A percentile compares a stretch with the other conserved stretches of the same genome.
Conservation (phyloP, 352 stramenopile species). For the Pythium phragmitis region DNA sequence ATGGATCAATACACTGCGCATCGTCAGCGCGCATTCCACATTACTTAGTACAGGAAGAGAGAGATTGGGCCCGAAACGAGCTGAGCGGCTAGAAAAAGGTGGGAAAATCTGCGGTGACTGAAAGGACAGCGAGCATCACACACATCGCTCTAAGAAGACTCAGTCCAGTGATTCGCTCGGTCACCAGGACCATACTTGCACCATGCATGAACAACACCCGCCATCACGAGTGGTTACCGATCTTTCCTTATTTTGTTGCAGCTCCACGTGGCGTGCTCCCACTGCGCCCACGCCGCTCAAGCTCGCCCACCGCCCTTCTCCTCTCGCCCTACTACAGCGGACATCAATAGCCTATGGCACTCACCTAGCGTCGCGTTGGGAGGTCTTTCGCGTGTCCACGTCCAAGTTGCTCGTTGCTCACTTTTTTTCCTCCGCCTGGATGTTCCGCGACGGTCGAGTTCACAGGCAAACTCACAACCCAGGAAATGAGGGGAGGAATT, state of each 20-base stretch:
- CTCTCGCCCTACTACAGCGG: not conserved
- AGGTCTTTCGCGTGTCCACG: not conserved
- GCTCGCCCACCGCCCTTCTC: not conserved
- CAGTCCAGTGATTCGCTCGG: not conserved
- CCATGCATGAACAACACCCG: not conserved
- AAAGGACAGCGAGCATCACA: not conserved
- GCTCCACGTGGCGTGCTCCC: not conserved
- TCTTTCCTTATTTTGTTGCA: not conserved
- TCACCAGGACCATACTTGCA: not conserved
- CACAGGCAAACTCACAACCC: slow-evolving; percentile 8
- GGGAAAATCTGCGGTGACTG: slow-evolving; percentile 1
- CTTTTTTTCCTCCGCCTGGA: not conserved
- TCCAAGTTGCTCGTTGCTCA: not conserved
- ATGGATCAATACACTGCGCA: slow-evolving; percentile 1
- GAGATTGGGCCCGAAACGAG: no score
- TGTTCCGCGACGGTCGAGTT: slow-evolving; percentile 17
- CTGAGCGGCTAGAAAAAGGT: not conserved
- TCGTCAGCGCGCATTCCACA: not conserved
- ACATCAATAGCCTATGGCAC: not conserved
- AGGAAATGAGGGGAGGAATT: slow-evolving; percentile 1
- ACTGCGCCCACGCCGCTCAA: not conserved
- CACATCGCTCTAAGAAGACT: not conserved
- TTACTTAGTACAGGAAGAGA: no score
- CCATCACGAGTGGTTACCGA: not conserved
- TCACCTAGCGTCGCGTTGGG: slow-evolving; percentile 9